Base-by-base conservation (phyloP, 257 asterid genomes). In the Marsdenia floribunda region DNA sequence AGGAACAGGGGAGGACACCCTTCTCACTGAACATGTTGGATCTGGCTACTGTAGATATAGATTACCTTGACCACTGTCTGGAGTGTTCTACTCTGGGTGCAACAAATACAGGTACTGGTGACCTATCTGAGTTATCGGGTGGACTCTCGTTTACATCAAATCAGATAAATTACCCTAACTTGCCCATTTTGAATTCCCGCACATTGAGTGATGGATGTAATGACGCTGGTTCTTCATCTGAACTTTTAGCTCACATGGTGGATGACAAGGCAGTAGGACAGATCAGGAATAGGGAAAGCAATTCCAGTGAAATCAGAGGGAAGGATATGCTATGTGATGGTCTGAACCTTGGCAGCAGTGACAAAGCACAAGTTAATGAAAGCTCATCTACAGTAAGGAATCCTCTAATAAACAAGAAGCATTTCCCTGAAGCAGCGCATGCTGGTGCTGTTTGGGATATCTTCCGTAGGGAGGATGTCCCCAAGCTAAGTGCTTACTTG, bases 371-470 rank as follows among this genome's bases (percentile, higher is more conserved):
- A 49, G 72, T 3, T 46, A 80, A 77, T 58, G 73, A 12, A 67
- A 71, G 75, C 44, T 33, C 67, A 42, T 76, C 67, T 13, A 9
- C 55, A 21, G 59, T 73, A 53, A 58, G 58, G 21, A 74, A 75
- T 54, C 49, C 33, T 73, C 71, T 67, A 37, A 73, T 65, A 67
- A 76, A 70, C 13, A 76, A 78, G 21, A 47, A 76, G 37, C 68
- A 78, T 42, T 44, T 37, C 74, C 44, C 58, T 44, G 70, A 67
- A 70, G 64, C 35, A 68, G 73, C 38, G 63, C 73, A 74, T 64
- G 81, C 81, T 6, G 85, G 87, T 76, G 89, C 89, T 66, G 80
- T 82, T 63, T 85, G 89, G 89, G 89, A 85, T 76, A 82, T 85
- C 64, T 85, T 85, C 54, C 86, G 87, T 46, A 76, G 88, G 50